Conservation (phyloP, 208 protist genomes). For the Leishmania martiniquensis region DNA sequence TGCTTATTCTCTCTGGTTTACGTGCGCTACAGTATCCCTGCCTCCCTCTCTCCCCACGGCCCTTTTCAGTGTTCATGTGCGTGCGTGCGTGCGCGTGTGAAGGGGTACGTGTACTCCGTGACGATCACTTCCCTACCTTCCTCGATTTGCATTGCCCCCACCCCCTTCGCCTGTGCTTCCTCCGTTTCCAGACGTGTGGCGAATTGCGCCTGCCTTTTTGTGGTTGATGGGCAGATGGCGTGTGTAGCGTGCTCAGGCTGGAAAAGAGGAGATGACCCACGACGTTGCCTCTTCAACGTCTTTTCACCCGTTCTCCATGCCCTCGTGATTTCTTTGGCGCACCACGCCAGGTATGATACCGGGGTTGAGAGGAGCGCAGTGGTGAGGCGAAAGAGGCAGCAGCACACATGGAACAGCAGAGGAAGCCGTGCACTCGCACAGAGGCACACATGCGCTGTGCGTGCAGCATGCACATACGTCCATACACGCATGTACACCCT, state of each 20-base stretch:
- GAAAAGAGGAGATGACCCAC: background rate
- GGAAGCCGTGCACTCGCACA: background rate
- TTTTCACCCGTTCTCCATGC: background rate
- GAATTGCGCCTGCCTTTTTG: background rate
- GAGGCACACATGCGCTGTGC: background rate
- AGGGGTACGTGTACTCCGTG: too few relatives aligned
- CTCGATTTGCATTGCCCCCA: background rate
- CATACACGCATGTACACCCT: too few relatives aligned
- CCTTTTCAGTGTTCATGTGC: background rate
- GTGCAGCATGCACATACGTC: background rate
- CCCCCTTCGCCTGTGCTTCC: background rate
- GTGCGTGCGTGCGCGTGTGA: too few relatives aligned
- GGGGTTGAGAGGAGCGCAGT: background rate
- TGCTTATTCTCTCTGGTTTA: background rate
- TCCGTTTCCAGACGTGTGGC: background rate
- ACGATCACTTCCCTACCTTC: too few relatives aligned
- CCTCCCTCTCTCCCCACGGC: background rate
- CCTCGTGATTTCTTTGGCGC: background rate
- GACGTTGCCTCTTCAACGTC: background rate
- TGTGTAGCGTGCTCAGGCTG: background rate
- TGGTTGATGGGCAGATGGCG: background rate
- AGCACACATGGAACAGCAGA: background rate
- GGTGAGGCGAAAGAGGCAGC: background rate
- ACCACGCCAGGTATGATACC: background rate
- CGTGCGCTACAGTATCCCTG: background rate